Base-by-base conservation (phyloP, 2,329 filamentous ascomycete genomes). In the Cladosporium sp. region DNA sequence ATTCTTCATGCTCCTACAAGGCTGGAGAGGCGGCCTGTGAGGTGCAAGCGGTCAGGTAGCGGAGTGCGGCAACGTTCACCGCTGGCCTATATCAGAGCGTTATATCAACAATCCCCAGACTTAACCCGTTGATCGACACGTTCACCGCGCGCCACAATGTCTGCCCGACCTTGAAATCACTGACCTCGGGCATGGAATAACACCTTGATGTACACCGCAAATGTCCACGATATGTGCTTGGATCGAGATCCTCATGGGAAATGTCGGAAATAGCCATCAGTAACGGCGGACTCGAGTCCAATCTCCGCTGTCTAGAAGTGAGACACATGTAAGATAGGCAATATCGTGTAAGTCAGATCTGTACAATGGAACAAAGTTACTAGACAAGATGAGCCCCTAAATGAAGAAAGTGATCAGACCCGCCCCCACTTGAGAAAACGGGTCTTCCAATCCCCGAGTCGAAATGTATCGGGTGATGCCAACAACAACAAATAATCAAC, bases 361-460 rank as follows among this genome's bases (percentile, higher is more conserved):
- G 56, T 58, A 58, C 56, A 58, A 30, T 58, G 56, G 16, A 43
- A 36, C 39, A 46, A 58, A 58, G 56, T 46, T 58, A 46, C 36
- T 58, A 58, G 56, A 46, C 56, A 58, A 46, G 36, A 46, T 58
- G 39, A 36, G 26, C n/a, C 36, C 56, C 21, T 58, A 58, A 25
- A 58, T 58, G 36, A 39, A 58, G 39, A 46, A 58, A 11, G 32
- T 13, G 26, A 58, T 23, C 34, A 58, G 32, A 21, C 36, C 36
- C 39, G 39, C n/a, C 39, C 30, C 54, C 54, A 25, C 56, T 28
- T 36, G 18, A 43, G 39, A 39, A 28, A 58, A 16, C 32, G 23
- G 56, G 23, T 23, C 30, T 36, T 28, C n/a, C 32, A 25, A 34
- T 25, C 23, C 32, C 34, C 56, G 36, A 58, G 36, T 58, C 56